Evolutionary conservation across 176 grass and related monocot genomes (phyloP).

Genomic region (Triticum monococcum): DNA sequence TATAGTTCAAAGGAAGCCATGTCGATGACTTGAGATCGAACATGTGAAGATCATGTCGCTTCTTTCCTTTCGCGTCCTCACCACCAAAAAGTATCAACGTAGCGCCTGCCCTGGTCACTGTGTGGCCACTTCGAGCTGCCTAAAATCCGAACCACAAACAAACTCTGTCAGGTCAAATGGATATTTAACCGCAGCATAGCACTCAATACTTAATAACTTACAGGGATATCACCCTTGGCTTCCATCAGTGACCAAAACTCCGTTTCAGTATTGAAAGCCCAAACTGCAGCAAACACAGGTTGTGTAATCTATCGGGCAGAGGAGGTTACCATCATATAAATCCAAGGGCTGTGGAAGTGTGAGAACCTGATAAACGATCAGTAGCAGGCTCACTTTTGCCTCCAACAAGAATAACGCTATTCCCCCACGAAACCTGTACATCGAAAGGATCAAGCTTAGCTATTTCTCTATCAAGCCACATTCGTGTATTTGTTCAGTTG

Average conservation of each 20-base stretch:
- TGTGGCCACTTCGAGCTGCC: slow-evolving; percentile 82
- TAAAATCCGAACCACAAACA: slow-evolving; percentile 37
- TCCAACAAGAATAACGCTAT: slow-evolving; percentile 78
- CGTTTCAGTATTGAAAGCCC: slow-evolving; percentile 82
- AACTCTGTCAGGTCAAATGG: slow-evolving; percentile 14
- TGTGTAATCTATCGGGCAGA: slow-evolving; percentile 26
- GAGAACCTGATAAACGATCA: slow-evolving; percentile 76
- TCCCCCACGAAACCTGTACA: slow-evolving; percentile 75
- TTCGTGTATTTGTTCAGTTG: slow-evolving; percentile 6
- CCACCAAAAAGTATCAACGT: slow-evolving; percentile 91
- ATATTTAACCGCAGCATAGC: background rate
- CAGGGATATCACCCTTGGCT: slow-evolving; percentile 91
- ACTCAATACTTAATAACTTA: slow-evolving; percentile 45
- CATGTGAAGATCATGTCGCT: slow-evolving; percentile 95
- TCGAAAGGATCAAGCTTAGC: background rate
- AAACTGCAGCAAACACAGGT: slow-evolving; percentile 53
- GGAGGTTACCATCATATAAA: background rate
- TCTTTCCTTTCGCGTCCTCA: slow-evolving; percentile 86
- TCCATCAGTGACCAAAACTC: slow-evolving; percentile 81
- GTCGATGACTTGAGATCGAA: slow-evolving; percentile 86
- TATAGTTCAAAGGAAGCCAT: slow-evolving; percentile 99
- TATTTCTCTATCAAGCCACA: background rate
- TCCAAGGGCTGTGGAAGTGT: slow-evolving; percentile 11
- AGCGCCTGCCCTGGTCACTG: slow-evolving; percentile 78
- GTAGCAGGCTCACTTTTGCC: slow-evolving; percentile 87